Evolutionary conservation across 2,329 filamentous ascomycete species (phyloP).

Genomic region (Mollisiaceae sp.): DNA sequence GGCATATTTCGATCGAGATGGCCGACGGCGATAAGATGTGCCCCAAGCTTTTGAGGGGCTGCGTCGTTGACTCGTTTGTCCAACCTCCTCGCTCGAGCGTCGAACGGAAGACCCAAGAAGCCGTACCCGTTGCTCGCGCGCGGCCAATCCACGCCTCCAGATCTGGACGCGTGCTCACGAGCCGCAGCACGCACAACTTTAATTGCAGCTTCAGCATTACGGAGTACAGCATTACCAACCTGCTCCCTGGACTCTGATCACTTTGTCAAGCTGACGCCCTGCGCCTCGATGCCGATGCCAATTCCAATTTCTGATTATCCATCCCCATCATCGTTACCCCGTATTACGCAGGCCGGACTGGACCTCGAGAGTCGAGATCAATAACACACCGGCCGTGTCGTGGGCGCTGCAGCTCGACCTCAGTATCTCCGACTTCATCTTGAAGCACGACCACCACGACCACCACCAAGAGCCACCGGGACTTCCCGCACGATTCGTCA

Average conservation of each 20-base stretch:
- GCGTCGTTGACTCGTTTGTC: too few species aligned
- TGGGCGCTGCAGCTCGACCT: background rate
- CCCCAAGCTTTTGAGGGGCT: constrained; percentile 28
- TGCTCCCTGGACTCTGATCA: background rate
- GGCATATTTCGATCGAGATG: constrained; percentile 3
- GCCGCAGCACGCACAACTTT: constrained; percentile 1
- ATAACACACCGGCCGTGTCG: constrained; percentile 5
- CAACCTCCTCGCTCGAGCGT: too few species aligned
- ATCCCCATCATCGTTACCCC: constrained; percentile 8
- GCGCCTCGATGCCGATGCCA: constrained; percentile 7
- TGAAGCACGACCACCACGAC: too few species aligned
- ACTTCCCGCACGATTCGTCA: constrained; percentile 19
- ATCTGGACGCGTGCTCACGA: background rate
- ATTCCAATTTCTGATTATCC: constrained; percentile 13
- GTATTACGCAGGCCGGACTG: constrained; percentile 8
- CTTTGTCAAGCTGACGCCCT: background rate
- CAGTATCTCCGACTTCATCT: background rate
- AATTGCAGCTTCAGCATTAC: too few species aligned
- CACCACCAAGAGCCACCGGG: constrained; percentile 13
- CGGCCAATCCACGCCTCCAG: background rate
- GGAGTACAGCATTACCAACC: background rate
- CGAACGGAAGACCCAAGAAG: constrained; percentile 3
- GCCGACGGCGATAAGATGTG: constrained; percentile 25
- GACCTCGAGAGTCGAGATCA: constrained; percentile 18
- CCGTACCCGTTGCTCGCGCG: background rate